Conservation (phyloP, 2,329 filamentous ascomycete species). For the Tolypocladium album region DNA sequence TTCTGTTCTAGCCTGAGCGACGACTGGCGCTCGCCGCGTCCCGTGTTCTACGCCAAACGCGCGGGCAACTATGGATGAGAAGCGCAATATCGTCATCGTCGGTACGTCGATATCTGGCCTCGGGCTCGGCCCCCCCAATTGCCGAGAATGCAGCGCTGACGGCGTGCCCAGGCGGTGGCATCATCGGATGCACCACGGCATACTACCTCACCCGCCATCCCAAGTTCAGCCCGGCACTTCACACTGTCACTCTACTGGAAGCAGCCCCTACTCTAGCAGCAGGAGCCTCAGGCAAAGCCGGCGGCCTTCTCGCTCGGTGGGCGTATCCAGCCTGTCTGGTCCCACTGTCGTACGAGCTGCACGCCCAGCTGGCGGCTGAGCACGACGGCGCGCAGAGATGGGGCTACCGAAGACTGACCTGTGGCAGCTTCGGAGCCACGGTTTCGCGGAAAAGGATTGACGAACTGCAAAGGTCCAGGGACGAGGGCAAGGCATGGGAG, state of each 20-base stretch:
- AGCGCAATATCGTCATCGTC: constrained; percentile 39
- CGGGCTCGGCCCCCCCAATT: background rate
- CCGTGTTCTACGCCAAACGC: background rate
- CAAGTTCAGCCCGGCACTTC: constrained; percentile 61
- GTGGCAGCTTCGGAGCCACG: constrained; percentile 46
- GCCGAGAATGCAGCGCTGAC: background rate
- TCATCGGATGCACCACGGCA: constrained; percentile 84
- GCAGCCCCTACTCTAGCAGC: constrained; percentile 71
- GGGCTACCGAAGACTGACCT: constrained; percentile 76
- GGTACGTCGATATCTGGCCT: constrained; percentile 20
- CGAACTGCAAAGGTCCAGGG: constrained; percentile 13
- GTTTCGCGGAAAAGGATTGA: constrained; percentile 23
- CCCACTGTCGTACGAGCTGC: constrained; percentile 73
- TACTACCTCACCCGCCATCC: constrained; percentile 87
- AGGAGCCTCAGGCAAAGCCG: constrained; percentile 92
- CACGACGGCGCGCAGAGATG: constrained; percentile 69
- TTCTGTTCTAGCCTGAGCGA: background rate
- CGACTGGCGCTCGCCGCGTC: background rate
- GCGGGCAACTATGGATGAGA: constrained; percentile 17
- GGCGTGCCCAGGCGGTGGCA: constrained; percentile 59
- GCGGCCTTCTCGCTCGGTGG: constrained; percentile 82
- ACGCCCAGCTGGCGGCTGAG: constrained; percentile 73
- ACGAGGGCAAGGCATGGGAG: constrained; percentile 40
- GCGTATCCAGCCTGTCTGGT: constrained; percentile 81
- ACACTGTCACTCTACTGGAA: constrained; percentile 79